Conservation (phyloP, 2,329 filamentous ascomycete species). For the Cylindrodendrum hubeiense region DNA sequence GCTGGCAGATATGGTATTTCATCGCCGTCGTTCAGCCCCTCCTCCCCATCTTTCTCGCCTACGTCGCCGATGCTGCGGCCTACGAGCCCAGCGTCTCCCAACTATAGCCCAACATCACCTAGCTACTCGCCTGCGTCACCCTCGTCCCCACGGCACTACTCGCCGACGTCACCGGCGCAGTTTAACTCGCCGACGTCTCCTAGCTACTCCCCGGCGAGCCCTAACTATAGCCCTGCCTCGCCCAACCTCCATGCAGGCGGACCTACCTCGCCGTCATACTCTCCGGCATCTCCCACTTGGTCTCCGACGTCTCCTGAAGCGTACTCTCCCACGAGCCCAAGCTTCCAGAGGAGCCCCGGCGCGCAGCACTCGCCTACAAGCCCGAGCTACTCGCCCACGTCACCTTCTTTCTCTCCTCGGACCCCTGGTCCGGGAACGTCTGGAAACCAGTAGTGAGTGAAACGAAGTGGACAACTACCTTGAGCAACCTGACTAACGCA, state of each 20-base stretch:
- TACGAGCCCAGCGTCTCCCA: slow-evolving; percentile 68
- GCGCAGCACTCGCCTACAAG: slow-evolving; percentile 73
- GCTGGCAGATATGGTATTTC: slow-evolving; percentile 65
- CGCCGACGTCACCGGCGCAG: slow-evolving; percentile 77
- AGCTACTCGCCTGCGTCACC: slow-evolving; percentile 75
- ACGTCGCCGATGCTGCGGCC: slow-evolving; percentile 70
- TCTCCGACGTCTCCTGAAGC: slow-evolving; percentile 78
- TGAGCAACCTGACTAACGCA: slow-evolving; percentile 41
- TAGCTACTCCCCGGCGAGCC: slow-evolving; percentile 77
- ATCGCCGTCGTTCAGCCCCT: slow-evolving; percentile 73
- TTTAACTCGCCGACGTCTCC: slow-evolving; percentile 84
- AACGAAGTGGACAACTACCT: background rate
- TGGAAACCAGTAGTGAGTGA: slow-evolving; percentile 57
- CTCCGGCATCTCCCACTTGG: slow-evolving; percentile 80
- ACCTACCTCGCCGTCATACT: slow-evolving; percentile 72
- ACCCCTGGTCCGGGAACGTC: slow-evolving; percentile 58
- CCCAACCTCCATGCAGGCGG: slow-evolving; percentile 61
- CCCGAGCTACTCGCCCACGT: slow-evolving; percentile 78
- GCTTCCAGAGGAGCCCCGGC: slow-evolving; percentile 67
- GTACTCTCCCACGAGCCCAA: slow-evolving; percentile 74
- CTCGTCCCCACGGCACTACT: slow-evolving; percentile 68
- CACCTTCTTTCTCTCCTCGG: slow-evolving; percentile 59
- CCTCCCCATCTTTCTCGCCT: slow-evolving; percentile 73
- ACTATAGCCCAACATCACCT: slow-evolving; percentile 75
- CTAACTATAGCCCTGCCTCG: slow-evolving; percentile 78